Percentiles rank a stretch among this genome's conserved stretches.
phyloP scores from a whole-genome alignment of 805 yeast genomes.

The Ogataea glucozyma region DNA sequence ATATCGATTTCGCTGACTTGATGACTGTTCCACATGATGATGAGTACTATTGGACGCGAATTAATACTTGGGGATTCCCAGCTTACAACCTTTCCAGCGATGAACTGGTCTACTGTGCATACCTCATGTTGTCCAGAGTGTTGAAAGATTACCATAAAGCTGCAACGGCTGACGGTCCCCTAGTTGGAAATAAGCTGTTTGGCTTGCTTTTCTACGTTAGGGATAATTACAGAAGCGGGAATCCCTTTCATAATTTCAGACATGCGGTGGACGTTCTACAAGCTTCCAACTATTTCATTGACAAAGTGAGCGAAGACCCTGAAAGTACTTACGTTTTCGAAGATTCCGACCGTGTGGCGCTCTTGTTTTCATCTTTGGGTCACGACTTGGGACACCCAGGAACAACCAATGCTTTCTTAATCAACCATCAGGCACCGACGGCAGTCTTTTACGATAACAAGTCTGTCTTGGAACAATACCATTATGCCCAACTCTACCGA shows the following conservation, averaged over 20 bases:
- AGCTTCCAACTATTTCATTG: slow-evolving; percentile 71
- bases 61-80: slow-evolving; percentile 67
- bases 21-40: slow-evolving; percentile 26
- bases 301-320: slow-evolving; percentile 11
- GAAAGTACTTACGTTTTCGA: slow-evolving; percentile 16
- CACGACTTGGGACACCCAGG: slow-evolving; percentile 99
- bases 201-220: slow-evolving; percentile 67
- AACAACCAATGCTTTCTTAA: slow-evolving; percentile 75
- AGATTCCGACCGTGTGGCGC: slow-evolving; percentile 49
- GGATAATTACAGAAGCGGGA: slow-evolving; percentile 78
- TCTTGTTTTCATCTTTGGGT: slow-evolving; percentile 82
- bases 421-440: slow-evolving; percentile 59
- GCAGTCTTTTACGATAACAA: slow-evolving; percentile 60
- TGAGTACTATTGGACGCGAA: slow-evolving; percentile 32
- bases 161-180: too few species aligned
- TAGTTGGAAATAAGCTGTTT: slow-evolving; percentile 45
- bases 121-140: slow-evolving; percentile 45
- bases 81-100: slow-evolving; percentile 66
- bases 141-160: neutral
- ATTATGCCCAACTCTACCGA: slow-evolving; percentile 60
- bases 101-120: slow-evolving; percentile 64
- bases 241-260: slow-evolving; percentile 92
- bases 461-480: slow-evolving; percentile 82
- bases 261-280: slow-evolving; percentile 96
- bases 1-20: slow-evolving; percentile 32